phyloP scores from a whole-genome alignment of 2,329 filamentous ascomycete species.

The Cladosporium sp. region DNA sequence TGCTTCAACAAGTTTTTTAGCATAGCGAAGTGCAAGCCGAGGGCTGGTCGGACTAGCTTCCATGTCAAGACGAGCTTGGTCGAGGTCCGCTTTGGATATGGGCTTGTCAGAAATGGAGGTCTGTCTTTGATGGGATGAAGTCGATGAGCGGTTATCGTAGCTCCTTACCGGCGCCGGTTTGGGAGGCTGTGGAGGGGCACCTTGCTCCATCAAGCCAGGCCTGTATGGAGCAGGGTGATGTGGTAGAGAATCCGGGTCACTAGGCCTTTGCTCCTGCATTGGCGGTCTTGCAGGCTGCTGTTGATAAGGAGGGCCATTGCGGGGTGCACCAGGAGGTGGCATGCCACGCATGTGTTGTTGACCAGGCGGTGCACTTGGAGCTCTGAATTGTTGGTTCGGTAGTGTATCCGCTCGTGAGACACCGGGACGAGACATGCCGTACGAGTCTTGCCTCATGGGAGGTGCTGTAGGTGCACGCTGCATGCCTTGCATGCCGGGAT shows the following conservation, averaged over 20 bases:
- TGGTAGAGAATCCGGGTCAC: constrained; percentile 53
- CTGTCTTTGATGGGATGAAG: constrained; percentile 18
- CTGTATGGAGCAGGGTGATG: constrained; percentile 54
- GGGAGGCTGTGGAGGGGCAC: constrained; percentile 31
- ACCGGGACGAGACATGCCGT: neutral
- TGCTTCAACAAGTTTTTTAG: constrained; percentile 82
- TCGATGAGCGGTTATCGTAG: constrained; percentile 38
- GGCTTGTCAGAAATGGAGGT: constrained; percentile 37
- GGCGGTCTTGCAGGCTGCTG: constrained; percentile 20
- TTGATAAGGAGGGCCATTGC: constrained; percentile 23
- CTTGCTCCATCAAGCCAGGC: constrained; percentile 42
- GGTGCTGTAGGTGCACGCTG: constrained; percentile 12
- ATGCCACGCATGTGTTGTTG: constrained; percentile 16
- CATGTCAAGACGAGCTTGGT: constrained; percentile 65
- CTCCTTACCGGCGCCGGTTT: constrained; percentile 53
- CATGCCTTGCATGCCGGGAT: constrained; percentile 22
- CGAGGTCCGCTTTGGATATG: constrained; percentile 75
- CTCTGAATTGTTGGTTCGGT: constrained; percentile 10
- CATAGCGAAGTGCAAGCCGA: constrained; percentile 65
- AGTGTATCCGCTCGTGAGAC: neutral
- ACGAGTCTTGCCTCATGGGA: constrained; percentile 3
- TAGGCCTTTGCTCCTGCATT: constrained; percentile 21
- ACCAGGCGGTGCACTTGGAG: constrained; percentile 22
- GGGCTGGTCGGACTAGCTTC: constrained; percentile 71
- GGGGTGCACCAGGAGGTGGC: constrained; percentile 27